Conservation (phyloP, 2,329 filamentous ascomycete species). For the Waltergamsia citrina region DNA sequence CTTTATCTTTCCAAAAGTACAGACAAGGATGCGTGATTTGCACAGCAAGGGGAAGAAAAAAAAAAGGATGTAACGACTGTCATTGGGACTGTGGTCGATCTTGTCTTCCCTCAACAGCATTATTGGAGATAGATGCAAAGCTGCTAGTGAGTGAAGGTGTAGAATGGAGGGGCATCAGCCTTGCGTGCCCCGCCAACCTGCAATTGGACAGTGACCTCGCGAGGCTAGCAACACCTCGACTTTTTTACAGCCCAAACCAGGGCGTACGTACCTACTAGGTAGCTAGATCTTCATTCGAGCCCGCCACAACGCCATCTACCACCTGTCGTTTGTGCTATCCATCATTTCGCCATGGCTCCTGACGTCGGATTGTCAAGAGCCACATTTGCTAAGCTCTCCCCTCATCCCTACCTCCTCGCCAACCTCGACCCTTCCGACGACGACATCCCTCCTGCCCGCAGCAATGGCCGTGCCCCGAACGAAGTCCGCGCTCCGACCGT, state of each 20-base stretch:
- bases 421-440: constrained; percentile 61
- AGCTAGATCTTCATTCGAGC: too few species aligned
- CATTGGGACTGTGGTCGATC: too few species aligned
- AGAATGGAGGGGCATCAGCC: too few species aligned
- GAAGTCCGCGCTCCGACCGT: constrained; percentile 65
- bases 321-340: too few species aligned
- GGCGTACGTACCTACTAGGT: too few species aligned
- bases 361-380: constrained; percentile 41
- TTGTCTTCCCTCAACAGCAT: too few species aligned
- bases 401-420: constrained; percentile 80
- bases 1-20: too few species aligned
- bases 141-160: not conserved
- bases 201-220: not conserved
- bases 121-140: not conserved
- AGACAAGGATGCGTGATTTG: too few species aligned
- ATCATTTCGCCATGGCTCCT: constrained; percentile 17
- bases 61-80: too few species aligned
- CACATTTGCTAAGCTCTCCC: constrained; percentile 82
- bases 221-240: not conserved
- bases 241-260: too few species aligned
- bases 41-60: too few species aligned
- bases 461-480: constrained; percentile 67
- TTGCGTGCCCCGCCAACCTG: constrained; percentile 1
- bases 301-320: too few species aligned
- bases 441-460: constrained; percentile 47